These are phyloP conservation scores for Verbascum thapsus DNA, from an alignment of 257 asterid species.

Conservation along the genomic window DNA sequence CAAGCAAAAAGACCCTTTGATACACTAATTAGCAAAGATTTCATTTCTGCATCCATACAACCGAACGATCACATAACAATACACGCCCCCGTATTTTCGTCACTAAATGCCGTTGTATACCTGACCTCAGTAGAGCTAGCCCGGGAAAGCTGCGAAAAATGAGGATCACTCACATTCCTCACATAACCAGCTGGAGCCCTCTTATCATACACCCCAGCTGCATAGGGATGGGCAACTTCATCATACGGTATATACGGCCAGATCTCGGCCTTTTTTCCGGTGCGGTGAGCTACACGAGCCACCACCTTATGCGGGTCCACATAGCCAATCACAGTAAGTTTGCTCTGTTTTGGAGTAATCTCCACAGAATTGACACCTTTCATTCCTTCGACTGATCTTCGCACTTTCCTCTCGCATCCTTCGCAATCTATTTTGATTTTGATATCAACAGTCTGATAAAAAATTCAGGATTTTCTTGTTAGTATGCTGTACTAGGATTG, in stretches of 20 bases:
- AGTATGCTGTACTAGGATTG: too few species aligned
- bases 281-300: slow-evolving; percentile 81
- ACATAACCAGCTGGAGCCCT: slow-evolving; percentile 97
- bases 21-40: too few species aligned
- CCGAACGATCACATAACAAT: slow-evolving; percentile 64
- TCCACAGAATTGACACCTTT: slow-evolving; percentile 83
- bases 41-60: too few species aligned
- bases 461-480: too few species aligned
- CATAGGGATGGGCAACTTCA: slow-evolving; percentile 89
- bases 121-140: slow-evolving; percentile 94
- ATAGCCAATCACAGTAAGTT: slow-evolving; percentile 90
- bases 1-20: too few species aligned
- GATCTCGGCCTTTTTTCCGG: slow-evolving; percentile 89
- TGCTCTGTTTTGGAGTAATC: slow-evolving; percentile 72
- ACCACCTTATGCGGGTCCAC: slow-evolving; percentile 87
- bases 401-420: slow-evolving; percentile 89
- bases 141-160: slow-evolving; percentile 61
- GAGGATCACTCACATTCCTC: slow-evolving; percentile 55
- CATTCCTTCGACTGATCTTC: slow-evolving; percentile 91
- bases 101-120: slow-evolving; percentile 94
- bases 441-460: slow-evolving; percentile 78
- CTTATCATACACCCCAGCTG: slow-evolving; percentile 81
- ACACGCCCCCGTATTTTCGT: slow-evolving; percentile 84
- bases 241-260: slow-evolving; percentile 98
- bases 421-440: slow-evolving; percentile 95